phyloP scores from a whole-genome alignment of 139 green algal species.

The Chlamydomonas applanata region DNA sequence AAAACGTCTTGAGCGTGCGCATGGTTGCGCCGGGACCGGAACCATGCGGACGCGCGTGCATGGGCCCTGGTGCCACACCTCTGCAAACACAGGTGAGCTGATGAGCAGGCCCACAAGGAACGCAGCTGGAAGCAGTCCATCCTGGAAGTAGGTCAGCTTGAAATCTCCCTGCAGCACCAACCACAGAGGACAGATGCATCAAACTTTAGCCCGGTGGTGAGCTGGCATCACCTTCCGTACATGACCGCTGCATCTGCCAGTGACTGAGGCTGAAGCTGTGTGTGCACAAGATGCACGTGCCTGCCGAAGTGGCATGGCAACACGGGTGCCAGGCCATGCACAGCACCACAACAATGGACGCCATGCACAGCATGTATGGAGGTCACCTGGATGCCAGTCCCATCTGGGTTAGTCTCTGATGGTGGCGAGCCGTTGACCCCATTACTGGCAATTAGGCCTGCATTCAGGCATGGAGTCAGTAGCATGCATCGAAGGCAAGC shows the following conservation, averaged over 20 bases:
- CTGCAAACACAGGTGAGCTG: constrained; percentile 86
- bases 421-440: constrained; percentile 78
- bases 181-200: neutral
- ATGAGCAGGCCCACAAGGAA: constrained; percentile 96
- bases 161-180: constrained; percentile 71
- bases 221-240: too few species aligned
- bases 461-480: neutral
- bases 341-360: too few species aligned
- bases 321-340: too few species aligned
- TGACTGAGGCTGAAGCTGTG: too few species aligned
- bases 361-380: too few species aligned
- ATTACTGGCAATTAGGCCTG: constrained; percentile 88
- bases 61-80: constrained; percentile 61
- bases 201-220: neutral
- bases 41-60: neutral
- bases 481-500: too few species aligned
- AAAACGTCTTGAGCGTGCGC: neutral
- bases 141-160: constrained; percentile 78
- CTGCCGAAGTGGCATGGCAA: too few species aligned
- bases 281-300: too few species aligned
- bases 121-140: constrained; percentile 84
- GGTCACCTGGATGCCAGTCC: constrained; percentile 62
- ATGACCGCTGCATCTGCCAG: too few species aligned
- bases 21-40: too few species aligned
- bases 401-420: constrained; percentile 32